Percentiles rank a stretch among this genome's conserved stretches.
Evolutionary conservation across 1,284 basidiomycete genomes (phyloP).

Genomic region (Ganoderma sinense): DNA sequence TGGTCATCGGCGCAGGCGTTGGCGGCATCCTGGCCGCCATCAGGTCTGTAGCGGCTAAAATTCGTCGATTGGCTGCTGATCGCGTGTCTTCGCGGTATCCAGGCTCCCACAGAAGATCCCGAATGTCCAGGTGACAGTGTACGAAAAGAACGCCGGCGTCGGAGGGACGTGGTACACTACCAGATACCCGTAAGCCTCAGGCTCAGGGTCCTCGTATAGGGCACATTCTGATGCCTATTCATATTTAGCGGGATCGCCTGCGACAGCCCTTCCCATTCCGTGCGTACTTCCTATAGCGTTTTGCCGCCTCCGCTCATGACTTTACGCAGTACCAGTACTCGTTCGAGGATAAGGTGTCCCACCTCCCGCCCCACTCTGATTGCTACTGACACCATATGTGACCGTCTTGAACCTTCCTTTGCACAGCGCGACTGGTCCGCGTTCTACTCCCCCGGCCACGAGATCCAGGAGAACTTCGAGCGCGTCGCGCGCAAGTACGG

Average conservation of each 20-base stretch:
- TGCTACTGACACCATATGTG: not conserved
- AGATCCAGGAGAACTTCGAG: constrained; percentile 62
- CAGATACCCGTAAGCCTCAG: constrained; percentile 39
- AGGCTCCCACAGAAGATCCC: constrained; percentile 61
- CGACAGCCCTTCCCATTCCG: constrained; percentile 62
- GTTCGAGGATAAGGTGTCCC: constrained; percentile 57
- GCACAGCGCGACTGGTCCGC: constrained; percentile 62
- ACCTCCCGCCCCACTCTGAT: not conserved
- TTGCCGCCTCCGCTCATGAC: not conserved
- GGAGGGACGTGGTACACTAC: constrained; percentile 64
- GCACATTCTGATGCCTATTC: constrained; percentile 20
- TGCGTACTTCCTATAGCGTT: constrained; percentile 36
- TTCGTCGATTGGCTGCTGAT: not conserved
- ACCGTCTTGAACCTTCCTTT: too few relatives aligned
- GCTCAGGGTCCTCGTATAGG: not conserved
- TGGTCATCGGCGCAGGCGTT: constrained; percentile 60
- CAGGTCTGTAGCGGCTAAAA: not conserved
- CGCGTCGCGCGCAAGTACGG: constrained; percentile 63
- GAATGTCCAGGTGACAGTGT: constrained; percentile 61
- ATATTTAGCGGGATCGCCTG: constrained; percentile 56
- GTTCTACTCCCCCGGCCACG: constrained; percentile 64
- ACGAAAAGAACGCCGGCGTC: constrained; percentile 61
- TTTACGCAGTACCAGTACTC: constrained; percentile 66
- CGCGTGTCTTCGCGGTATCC: not conserved
- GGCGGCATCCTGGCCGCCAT: constrained; percentile 48